These are phyloP conservation scores for Fusarium pseudograminearum DNA, from an alignment of 2,329 filamentous ascomycete species.

Conservation along the genomic window DNA sequence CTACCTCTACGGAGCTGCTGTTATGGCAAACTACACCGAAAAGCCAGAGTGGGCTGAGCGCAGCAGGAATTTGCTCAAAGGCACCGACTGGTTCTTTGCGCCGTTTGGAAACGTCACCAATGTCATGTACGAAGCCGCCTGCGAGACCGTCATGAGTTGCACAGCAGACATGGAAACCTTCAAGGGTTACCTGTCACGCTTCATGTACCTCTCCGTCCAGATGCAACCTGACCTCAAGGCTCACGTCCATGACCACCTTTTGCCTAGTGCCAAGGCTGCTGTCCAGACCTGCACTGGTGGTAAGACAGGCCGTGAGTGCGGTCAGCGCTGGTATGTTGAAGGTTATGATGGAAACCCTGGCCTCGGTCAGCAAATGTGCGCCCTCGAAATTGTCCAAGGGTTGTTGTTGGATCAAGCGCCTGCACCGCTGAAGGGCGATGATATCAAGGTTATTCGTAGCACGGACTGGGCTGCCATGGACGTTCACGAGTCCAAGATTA, in stretches of 20 bases:
- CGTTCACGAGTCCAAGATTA: constrained; percentile 26
- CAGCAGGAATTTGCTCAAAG: constrained; percentile 64
- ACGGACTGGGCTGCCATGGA: constrained; percentile 40
- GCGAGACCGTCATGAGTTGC: constrained; percentile 69
- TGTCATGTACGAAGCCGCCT: constrained; percentile 75
- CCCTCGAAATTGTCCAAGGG: constrained; percentile 72
- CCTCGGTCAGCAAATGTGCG: constrained; percentile 74
- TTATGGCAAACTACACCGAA: constrained; percentile 71
- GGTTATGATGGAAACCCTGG: constrained; percentile 67
- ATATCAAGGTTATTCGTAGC: constrained; percentile 60
- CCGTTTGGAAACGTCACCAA: constrained; percentile 64
- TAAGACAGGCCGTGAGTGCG: constrained; percentile 65
- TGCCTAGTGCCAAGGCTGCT: constrained; percentile 66
- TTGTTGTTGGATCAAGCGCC: constrained; percentile 60
- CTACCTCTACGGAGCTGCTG: constrained; percentile 73
- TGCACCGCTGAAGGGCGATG: constrained; percentile 60
- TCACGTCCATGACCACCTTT: constrained; percentile 62
- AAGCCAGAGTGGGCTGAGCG: constrained; percentile 66
- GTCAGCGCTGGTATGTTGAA: constrained; percentile 71
- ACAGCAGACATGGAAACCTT: constrained; percentile 74
- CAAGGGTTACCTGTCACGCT: constrained; percentile 75
- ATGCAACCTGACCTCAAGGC: constrained; percentile 66
- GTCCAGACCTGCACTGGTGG: constrained; percentile 68
- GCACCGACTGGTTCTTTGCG: constrained; percentile 66
- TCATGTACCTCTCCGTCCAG: constrained; percentile 69